Conservation (phyloP, 768 basidiomycete genomes). For the Rossbeevera mucosa region DNA sequence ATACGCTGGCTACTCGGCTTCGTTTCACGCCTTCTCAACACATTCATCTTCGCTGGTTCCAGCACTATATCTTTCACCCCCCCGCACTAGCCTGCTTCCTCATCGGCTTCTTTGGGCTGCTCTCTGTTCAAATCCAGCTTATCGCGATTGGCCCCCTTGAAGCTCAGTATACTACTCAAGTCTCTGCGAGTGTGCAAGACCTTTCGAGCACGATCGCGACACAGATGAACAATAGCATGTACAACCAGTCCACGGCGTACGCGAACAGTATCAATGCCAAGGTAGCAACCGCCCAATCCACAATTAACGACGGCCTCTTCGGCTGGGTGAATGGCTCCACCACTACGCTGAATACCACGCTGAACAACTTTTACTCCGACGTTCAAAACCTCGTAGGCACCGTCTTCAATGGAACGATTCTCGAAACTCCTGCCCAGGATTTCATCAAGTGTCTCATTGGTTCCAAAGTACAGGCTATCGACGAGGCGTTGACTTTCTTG, state of each 20-base stretch:
- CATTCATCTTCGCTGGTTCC: constrained; percentile 78
- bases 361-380: constrained; percentile 83
- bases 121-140: constrained; percentile 86
- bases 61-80: constrained; percentile 87
- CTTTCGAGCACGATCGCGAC: constrained; percentile 69
- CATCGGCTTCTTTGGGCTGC: constrained; percentile 86
- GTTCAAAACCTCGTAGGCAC: constrained; percentile 72
- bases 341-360: constrained; percentile 77
- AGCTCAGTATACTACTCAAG: constrained; percentile 58
- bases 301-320: constrained; percentile 83
- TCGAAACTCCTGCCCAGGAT: constrained; percentile 76
- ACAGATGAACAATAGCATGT: constrained; percentile 80
- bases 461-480: constrained; percentile 82
- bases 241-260: constrained; percentile 72
- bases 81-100: constrained; percentile 88
- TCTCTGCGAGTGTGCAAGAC: constrained; percentile 55
- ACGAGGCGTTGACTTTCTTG: constrained; percentile 86
- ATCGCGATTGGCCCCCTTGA: constrained; percentile 72
- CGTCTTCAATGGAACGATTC: constrained; percentile 81
- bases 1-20: constrained; percentile 46
- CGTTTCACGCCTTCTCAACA: constrained; percentile 58
- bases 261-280: constrained; percentile 72
- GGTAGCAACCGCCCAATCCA: constrained; percentile 63
- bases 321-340: constrained; percentile 95
- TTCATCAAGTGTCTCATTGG: constrained; percentile 90